Percentiles rank a stretch among this genome's conserved stretches.
phyloP scores from a whole-genome alignment of 805 yeast species.

The Suhomyces sp. region DNA sequence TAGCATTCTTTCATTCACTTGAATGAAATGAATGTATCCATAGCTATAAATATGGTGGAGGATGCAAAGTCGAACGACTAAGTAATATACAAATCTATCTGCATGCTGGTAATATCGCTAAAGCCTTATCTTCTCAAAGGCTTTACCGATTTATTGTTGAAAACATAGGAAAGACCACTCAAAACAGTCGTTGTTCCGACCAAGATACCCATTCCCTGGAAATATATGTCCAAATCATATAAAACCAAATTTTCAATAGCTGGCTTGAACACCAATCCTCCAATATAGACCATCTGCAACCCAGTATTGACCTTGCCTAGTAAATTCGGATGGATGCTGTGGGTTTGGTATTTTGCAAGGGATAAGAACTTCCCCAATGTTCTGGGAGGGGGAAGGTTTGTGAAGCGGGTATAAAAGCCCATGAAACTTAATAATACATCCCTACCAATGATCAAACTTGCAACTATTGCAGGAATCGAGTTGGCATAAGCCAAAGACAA shows the following conservation, averaged over 20 bases:
- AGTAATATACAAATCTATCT: no score
- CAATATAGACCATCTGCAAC: constrained; percentile 88
- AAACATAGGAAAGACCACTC: constrained; percentile 77
- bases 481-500: constrained; percentile 67
- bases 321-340: constrained; percentile 82
- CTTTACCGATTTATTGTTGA: constrained; percentile 68
- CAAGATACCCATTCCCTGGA: constrained; percentile 25
- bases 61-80: no score
- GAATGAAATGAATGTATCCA: no score
- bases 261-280: constrained; percentile 39
- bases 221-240: constrained; percentile 14
- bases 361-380: constrained; percentile 75
- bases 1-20: constrained; percentile 1
- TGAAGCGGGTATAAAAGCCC: constrained; percentile 70
- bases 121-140: constrained; percentile 33
- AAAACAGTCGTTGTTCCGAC: constrained; percentile 62
- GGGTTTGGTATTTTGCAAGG: constrained; percentile 67
- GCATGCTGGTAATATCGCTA: no score
- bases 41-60: no score
- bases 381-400: constrained; percentile 72
- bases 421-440: constrained; percentile 72
- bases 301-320: constrained; percentile 89
- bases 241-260: constrained; percentile 26
- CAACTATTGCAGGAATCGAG: constrained; percentile 65
- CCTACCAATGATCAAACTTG: constrained; percentile 75